These are phyloP conservation scores for Ustilago vetiveriae DNA, from an alignment of 1,284 basidiomycete genomes.

Conservation along the genomic window DNA sequence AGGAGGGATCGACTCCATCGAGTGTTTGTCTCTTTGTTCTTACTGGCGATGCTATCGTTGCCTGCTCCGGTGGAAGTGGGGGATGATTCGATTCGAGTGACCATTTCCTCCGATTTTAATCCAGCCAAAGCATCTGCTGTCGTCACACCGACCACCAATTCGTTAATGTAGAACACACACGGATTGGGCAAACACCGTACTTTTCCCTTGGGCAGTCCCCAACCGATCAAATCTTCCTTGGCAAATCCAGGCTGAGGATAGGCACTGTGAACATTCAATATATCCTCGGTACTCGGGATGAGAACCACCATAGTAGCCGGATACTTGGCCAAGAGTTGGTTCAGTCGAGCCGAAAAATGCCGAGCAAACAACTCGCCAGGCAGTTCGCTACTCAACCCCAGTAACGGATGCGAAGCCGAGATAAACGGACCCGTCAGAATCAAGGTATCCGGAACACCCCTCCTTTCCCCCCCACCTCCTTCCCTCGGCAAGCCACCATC, in stretches of 20 bases:
- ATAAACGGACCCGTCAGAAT: conserved; percentile 89
- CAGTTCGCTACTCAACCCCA: conserved; percentile 78
- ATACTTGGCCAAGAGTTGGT: conserved; percentile 73
- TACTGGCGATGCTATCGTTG: conserved; percentile 64
- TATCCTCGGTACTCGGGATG: conserved; percentile 83
- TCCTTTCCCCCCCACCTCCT: conserved; percentile 75
- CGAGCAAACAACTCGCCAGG: conserved; percentile 78
- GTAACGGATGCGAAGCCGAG: conserved; percentile 77
- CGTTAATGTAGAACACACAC: conserved; percentile 83
- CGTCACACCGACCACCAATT: conserved; percentile 78
- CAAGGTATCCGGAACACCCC: conserved; percentile 78
- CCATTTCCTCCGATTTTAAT: conserved; percentile 82
- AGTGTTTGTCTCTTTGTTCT: conserved; percentile 34
- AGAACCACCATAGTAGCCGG: conserved; percentile 79
- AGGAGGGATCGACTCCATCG: conserved; percentile 75
- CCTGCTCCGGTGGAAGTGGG: neutral
- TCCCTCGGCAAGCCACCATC: conserved; percentile 16
- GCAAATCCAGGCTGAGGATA: conserved; percentile 85
- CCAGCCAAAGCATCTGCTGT: conserved; percentile 90
- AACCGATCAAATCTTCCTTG: conserved; percentile 47
- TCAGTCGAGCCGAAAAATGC: conserved; percentile 75
- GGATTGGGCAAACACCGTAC: conserved; percentile 86
- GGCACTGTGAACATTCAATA: conserved; percentile 81
- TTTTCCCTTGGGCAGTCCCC: neutral
- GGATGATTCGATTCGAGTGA: conserved; percentile 73